phyloP scores from a whole-genome alignment of 148 eudicot species.

The Silene conica region DNA sequence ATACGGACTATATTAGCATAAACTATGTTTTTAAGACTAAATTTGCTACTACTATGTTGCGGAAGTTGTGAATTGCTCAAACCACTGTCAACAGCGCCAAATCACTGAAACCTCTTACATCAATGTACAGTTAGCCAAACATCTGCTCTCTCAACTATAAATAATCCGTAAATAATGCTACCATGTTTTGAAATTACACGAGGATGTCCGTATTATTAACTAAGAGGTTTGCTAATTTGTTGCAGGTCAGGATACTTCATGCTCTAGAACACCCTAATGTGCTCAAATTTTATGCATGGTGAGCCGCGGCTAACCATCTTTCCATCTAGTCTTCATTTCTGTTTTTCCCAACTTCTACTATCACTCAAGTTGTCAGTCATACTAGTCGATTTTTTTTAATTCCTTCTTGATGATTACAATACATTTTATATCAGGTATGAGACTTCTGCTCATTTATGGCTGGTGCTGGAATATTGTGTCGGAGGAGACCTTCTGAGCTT shows the following conservation, averaged over 20 bases:
- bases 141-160: no score
- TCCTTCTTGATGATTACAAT: not conserved
- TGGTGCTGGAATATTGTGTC: slow-evolving; percentile 93
- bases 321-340: not conserved
- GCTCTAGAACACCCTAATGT: slow-evolving; percentile 76
- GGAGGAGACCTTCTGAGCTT: slow-evolving; percentile 92
- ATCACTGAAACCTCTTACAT: not conserved
- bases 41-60: no score
- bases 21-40: no score
- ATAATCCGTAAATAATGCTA: no score
- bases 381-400: not conserved
- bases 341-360: not conserved
- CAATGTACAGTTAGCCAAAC: no score
- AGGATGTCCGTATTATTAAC: not conserved
- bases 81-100: no score
- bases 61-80: no score
- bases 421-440: slow-evolving; percentile 64
- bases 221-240: not conserved
- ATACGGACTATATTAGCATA: no score
- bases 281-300: slow-evolving; percentile 83
- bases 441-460: slow-evolving; percentile 92
- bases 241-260: slow-evolving; percentile 81
- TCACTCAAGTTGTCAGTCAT: no score
- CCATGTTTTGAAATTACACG: not conserved
- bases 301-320: slow-evolving; percentile 21